Evolutionary conservation across 139 green algal genomes (phyloP).

Genomic region (Ostreobium quekettii): DNA sequence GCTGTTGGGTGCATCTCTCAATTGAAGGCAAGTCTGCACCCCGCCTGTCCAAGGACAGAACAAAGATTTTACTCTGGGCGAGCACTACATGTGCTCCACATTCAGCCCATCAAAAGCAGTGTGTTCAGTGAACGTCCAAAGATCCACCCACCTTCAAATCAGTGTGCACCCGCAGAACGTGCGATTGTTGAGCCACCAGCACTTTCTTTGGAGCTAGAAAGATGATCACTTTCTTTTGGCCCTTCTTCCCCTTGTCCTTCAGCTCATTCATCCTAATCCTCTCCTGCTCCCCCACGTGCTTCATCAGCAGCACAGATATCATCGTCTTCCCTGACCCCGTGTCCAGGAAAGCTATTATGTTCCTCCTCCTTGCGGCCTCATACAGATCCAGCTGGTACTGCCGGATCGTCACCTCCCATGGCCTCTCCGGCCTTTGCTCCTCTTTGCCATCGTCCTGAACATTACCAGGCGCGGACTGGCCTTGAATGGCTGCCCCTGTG

Average conservation of each 20-base stretch:
- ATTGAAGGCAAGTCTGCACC: too few species aligned
- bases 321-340: conserved; percentile 44
- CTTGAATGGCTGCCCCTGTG: too few species aligned
- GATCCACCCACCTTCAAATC: conserved; percentile 16
- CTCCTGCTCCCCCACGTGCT: conserved; percentile 23
- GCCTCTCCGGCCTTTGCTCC: neutral
- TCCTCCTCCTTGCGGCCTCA: neutral
- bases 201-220: conserved; percentile 43
- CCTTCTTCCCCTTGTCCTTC: neutral
- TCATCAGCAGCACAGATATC: conserved; percentile 50
- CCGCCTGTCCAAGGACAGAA: too few species aligned
- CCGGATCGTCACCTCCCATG: neutral
- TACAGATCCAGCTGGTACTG: conserved; percentile 12
- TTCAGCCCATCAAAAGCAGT: too few species aligned
- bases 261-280: neutral
- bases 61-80: too few species aligned
- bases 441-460: neutral
- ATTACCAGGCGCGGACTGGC: too few species aligned
- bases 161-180: conserved; percentile 27
- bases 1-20: too few species aligned
- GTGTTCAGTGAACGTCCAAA: neutral
- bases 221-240: conserved; percentile 25
- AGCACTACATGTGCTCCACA: too few species aligned
- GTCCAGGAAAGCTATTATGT: conserved; percentile 16
- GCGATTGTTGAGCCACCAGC: conserved; percentile 26